These are phyloP conservation scores for Apiotrichum veenhuisii DNA, from an alignment of 1,284 basidiomycete species.

Conservation along the genomic window DNA sequence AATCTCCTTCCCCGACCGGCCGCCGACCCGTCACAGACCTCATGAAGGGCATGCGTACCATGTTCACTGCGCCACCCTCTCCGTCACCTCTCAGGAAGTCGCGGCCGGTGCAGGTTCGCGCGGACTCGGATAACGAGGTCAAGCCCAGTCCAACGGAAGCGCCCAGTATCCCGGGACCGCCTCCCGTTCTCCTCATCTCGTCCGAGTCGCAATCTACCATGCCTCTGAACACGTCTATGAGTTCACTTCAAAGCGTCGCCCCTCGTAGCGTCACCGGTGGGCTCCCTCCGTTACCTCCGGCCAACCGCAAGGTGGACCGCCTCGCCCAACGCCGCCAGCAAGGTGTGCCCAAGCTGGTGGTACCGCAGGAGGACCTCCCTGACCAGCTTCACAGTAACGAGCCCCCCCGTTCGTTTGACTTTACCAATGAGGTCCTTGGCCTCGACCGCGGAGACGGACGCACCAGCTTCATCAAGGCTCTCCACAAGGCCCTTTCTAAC, in stretches of 20 bases:
- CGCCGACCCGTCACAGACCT: slow-evolving; percentile 22
- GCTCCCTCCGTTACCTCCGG: neutral
- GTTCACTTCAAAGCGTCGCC: too few species aligned
- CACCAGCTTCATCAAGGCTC: slow-evolving; percentile 66
- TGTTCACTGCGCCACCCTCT: slow-evolving; percentile 35
- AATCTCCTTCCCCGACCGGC: neutral
- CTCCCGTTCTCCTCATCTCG: neutral
- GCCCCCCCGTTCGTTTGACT: slow-evolving; percentile 71
- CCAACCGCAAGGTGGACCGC: slow-evolving; percentile 2
- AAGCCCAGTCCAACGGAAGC: neutral
- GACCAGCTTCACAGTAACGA: neutral
- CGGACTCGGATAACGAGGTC: neutral
- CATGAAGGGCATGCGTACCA: slow-evolving; percentile 35
- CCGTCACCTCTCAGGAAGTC: neutral
- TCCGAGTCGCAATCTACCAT: neutral
- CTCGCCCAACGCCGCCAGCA: neutral
- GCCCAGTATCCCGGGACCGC: neutral
- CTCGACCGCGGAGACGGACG: slow-evolving; percentile 56
- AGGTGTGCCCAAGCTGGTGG: neutral
- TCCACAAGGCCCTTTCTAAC: slow-evolving; percentile 15
- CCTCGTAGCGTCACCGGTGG: neutral
- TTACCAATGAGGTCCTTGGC: slow-evolving; percentile 68
- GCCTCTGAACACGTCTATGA: neutral
- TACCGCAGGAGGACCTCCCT: neutral
- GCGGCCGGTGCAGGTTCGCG: too few species aligned